phyloP scores from a whole-genome alignment of 768 basidiomycete species.

The Mycena floridula region DNA sequence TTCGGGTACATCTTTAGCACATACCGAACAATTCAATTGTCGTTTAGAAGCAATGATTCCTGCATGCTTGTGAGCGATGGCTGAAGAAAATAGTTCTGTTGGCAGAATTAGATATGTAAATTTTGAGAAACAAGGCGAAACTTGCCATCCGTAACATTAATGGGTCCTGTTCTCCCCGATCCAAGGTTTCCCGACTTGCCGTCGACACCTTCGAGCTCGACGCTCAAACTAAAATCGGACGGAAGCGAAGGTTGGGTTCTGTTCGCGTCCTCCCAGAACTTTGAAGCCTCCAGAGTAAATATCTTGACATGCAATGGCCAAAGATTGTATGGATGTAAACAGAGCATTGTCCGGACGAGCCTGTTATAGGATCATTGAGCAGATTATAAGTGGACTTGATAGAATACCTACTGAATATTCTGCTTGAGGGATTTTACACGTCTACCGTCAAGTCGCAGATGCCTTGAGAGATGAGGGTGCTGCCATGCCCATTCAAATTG shows the following conservation, averaged over 20 bases:
- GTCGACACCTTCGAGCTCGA: constrained; percentile 67
- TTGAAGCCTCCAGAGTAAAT: constrained; percentile 59
- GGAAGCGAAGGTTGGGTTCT: constrained; percentile 31
- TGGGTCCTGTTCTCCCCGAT: constrained; percentile 48
- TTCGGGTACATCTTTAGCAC: constrained; percentile 31
- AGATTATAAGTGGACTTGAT: constrained; percentile 3
- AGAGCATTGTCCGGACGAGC: constrained; percentile 57
- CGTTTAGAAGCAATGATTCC: constrained; percentile 30
- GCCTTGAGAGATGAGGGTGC: constrained; percentile 64
- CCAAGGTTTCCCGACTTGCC: constrained; percentile 51
- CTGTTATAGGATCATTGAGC: constrained; percentile 24
- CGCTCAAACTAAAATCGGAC: constrained; percentile 39
- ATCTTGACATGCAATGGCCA: constrained; percentile 75
- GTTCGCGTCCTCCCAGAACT: constrained; percentile 36
- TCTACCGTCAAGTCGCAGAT: constrained; percentile 40
- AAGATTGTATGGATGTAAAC: constrained; percentile 57
- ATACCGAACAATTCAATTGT: constrained; percentile 40
- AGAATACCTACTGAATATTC: constrained; percentile 41
- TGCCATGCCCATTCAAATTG: constrained; percentile 90
- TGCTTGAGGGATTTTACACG: constrained; percentile 29
- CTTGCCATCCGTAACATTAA: constrained; percentile 54
- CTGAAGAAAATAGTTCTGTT: constrained; percentile 11
- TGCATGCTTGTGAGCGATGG: constrained; percentile 42
- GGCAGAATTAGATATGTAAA: constrained; percentile 4
- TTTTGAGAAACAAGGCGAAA: no score